Base-by-base conservation (phyloP, 2,329 filamentous ascomycete genomes). In the Onygena corvina region DNA sequence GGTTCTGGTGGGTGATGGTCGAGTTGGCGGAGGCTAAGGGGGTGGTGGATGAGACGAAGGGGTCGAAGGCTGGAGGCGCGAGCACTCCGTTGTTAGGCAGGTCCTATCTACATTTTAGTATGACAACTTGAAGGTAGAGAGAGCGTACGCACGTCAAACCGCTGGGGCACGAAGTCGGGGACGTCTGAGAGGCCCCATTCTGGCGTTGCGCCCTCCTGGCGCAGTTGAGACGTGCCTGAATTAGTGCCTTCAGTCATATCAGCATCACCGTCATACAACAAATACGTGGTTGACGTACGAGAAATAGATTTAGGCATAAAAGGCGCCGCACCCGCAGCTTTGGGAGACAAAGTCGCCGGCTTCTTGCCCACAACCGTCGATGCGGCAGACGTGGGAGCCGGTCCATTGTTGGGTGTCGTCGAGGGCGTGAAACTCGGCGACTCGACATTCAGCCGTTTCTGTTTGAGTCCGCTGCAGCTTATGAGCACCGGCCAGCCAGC, bases 401-500 rank as follows among this genome's bases (percentile, higher is more conserved):
- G 61, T 30, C 66, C 67, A 48, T 69, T 69, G 27, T 61, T 59
- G 29, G 65, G 61, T 12, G 50, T 49, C 9, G 47, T 47, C 18
- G 77, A 70, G 31, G 90, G 90, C 0, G 87, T 95, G 65, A 98
- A 98, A 44, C 90, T 86, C 9, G 92, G 90, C 6, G 92, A 96
- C 61, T 96, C 92, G 61, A 94, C 92, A 66, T 94, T 98, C 57
- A 98, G 75, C 23, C 83, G 74, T 66, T 88, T 92, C 67, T 86
- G 67, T n/a, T 30, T 46, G 29, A 31, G 4, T 21, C 42, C 42
- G 42, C 9, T 21, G 25, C 42, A 16, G 30, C 25, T 46, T 21
- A 46, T 46, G 42, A 46, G 42, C 42, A 29, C 42, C 25, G 42
- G 30, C 33, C 12, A 4, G 30, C 45, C 11, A n/a, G n/a, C n/a